Evolutionary conservation across 306 rosid genomes (phyloP), one percentile per base, ranked within the genome.

Genomic region (Prunus davidiana): DNA sequence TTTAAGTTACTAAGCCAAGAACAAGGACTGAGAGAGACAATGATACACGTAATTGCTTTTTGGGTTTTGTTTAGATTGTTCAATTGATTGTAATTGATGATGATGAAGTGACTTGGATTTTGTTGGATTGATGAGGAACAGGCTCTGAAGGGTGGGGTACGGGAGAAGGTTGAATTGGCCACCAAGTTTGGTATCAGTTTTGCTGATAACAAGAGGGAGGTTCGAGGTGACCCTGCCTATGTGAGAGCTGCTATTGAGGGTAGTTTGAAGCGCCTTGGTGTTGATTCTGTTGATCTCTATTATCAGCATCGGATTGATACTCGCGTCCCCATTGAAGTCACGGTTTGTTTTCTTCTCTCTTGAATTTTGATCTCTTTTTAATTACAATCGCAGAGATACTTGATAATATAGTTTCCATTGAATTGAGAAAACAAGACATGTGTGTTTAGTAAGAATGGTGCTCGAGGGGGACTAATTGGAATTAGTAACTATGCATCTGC

Each of bases 211-310:
- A 76, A 86, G 62, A n/a, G 8, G 5, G 88, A 80, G 71, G 6
- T 85, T 1, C 78, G 75, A 22, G 98, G 96, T 3, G 84, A 93
- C 70, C 96, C 98, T 2, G 72, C 64, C 0, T 89, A 87, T 24
- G 94, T 93, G 15, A 87, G 98, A 64, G 88, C 81, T 2, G 89
- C 98, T 69, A 82, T 89, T 69, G 95, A 91, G 77, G 87, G 64
- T 0, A 93, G 96, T 82, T 79, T 91, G 85, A 84, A 87, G 78
- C 84, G 94, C 8, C 89, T 93, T 9, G 87, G 73, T 2, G 24
- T 90, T 13, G 67, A 85, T 69, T 86, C 50, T 55, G 80, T 93
- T 18, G 93, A 93, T 81, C 98, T 93, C 72, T 93, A 93, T 78
- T 93, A 91, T 79, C 90, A 85, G 67, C 94, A 87, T 65, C 88